Percentiles rank a stretch among this genome's conserved stretches.
These are phyloP conservation scores for Chrysoporthe austroafricana DNA, from an alignment of 2,329 filamentous ascomycete species.

Conservation along the genomic window DNA sequence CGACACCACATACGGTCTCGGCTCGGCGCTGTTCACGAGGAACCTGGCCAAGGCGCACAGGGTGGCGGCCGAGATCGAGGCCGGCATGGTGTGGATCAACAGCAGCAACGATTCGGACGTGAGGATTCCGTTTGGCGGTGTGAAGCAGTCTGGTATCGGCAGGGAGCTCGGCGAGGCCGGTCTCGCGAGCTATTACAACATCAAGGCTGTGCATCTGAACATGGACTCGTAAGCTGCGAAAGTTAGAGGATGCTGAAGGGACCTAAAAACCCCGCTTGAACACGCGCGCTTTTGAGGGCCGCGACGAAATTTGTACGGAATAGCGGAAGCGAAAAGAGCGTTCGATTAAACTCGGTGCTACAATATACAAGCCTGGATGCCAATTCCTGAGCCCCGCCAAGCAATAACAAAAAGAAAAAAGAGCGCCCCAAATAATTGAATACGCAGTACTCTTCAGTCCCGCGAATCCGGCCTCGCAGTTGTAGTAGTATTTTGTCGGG, in stretches of 20 bases:
- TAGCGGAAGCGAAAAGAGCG: too few species aligned
- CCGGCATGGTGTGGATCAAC: slow-evolving; percentile 57
- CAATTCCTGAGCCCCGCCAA: too few species aligned
- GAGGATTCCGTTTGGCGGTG: slow-evolving; percentile 54
- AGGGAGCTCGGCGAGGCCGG: slow-evolving; percentile 44
- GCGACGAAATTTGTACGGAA: too few species aligned
- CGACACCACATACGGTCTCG: slow-evolving; percentile 60
- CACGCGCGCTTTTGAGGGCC: not conserved
- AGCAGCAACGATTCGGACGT: slow-evolving; percentile 50
- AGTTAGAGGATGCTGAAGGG: not conserved
- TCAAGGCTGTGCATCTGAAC: slow-evolving; percentile 44
- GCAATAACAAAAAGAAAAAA: too few species aligned
- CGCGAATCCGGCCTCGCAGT: too few species aligned
- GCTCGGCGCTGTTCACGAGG: slow-evolving; percentile 60
- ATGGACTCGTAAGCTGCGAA: slow-evolving; percentile 33
- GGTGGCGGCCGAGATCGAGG: slow-evolving; percentile 58
- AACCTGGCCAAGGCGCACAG: slow-evolving; percentile 52
- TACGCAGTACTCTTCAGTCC: too few species aligned
- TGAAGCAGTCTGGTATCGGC: slow-evolving; percentile 45
- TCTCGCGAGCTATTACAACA: slow-evolving; percentile 41
- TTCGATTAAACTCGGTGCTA: too few species aligned
- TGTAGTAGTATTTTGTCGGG: too few species aligned
- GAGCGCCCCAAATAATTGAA: too few species aligned
- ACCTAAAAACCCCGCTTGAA: not conserved
- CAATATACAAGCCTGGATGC: too few species aligned